Base-by-base conservation (phyloP, 305 asterid genomes). In the Rubia tinctorum region DNA sequence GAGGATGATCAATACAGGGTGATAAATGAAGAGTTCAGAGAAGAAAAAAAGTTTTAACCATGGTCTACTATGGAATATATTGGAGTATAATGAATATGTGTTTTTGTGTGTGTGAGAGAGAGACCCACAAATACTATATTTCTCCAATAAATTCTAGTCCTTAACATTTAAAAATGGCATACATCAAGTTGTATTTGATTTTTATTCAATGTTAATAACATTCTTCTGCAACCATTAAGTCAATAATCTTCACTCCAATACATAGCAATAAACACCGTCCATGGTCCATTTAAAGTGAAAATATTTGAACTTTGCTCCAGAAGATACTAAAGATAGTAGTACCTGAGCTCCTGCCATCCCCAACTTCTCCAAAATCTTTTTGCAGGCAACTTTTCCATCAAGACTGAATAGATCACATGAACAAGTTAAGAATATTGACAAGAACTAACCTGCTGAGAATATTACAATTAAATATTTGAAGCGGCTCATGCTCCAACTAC, bases 331-430 rank as follows among this genome's bases (percentile, higher is more conserved):
- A 60, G 64, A 60, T 58, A 68, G 66, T 30, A 71, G 83, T 85
- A 90, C 98, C 98, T 91, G 98, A 80, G 91, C 87, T 72, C 96
- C 96, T 65, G 88, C 72, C 80, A 93, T 87, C 75, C 81, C 77
- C 91, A 84, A 81, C 83, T 88, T 93, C 81, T 90, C 94, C 88
- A 91, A 82, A 80, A 93, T 80, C 87, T 77, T 83, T 84, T 79
- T 79, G 87, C 98, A 91, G 13, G 89, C 96, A 77, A 79, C 82
- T 79, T 86, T 86, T 78, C 84, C 96, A 56, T 93, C 97, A 77
- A 34, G 58, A 74, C 98, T 91, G 93, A 70, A 77, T 77, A 80
- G 53, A 67, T 69, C 43, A 77, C 68, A 80, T 20, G 43, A 55
- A 73, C 55, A 70, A 53, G 73, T 78, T 49, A 76, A 75, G 75